Conservation (phyloP, 2,329 filamentous ascomycete species). For the Chaetomiaceae sp. region DNA sequence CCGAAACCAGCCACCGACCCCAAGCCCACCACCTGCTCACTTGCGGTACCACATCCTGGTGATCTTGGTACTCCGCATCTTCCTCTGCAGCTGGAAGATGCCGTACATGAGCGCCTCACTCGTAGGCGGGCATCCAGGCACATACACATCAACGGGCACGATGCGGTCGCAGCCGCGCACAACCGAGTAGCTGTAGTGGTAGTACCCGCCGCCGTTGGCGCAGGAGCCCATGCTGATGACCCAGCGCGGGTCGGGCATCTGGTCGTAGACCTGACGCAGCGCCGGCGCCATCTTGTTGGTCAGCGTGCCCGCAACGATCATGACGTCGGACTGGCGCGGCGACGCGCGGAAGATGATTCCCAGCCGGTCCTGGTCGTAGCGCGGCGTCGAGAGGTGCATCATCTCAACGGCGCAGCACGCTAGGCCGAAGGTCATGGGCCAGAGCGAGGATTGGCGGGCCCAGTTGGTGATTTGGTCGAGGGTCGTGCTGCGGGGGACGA, state of each 20-base stretch:
- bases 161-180: conserved; percentile 60
- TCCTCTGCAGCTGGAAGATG: conserved; percentile 63
- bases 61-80: conserved; percentile 51
- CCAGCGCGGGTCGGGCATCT: conserved; percentile 91
- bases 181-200: conserved; percentile 66
- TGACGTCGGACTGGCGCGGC: conserved; percentile 84
- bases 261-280: conserved; percentile 85
- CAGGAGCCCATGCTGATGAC: conserved; percentile 38
- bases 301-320: conserved; percentile 89
- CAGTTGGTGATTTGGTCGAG: conserved; percentile 78
- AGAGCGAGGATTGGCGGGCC: conserved; percentile 76
- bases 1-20: not conserved
- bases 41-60: conserved; percentile 48
- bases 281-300: conserved; percentile 97
- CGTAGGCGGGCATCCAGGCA: conserved; percentile 55
- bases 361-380: conserved; percentile 83
- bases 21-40: conserved; percentile 36
- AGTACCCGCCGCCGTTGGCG: conserved; percentile 61
- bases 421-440: conserved; percentile 85
- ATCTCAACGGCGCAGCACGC: conserved; percentile 88
- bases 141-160: conserved; percentile 62
- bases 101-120: conserved; percentile 46
- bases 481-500: conserved; percentile 44
- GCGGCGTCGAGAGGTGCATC: conserved; percentile 85
- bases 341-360: conserved; percentile 89